Conservation (phyloP, 1,284 basidiomycete genomes). For the Ustilago sp. region DNA sequence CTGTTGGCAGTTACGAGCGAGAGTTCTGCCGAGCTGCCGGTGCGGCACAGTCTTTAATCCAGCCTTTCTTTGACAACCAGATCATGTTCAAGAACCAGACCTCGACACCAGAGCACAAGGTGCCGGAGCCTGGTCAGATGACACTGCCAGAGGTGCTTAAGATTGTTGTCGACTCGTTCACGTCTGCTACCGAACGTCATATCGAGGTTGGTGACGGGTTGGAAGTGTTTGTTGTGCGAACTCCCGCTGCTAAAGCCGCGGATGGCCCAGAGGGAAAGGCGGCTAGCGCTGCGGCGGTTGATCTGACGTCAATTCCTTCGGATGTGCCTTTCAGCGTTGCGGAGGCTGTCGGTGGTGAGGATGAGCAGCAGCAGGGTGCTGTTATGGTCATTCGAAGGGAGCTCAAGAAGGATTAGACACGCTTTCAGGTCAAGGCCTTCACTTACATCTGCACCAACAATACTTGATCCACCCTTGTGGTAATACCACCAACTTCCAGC, state of each 20-base stretch:
- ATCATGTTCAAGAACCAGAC: slow-evolving; percentile 69
- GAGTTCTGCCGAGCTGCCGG: slow-evolving; percentile 68
- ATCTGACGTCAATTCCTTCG: slow-evolving; percentile 41
- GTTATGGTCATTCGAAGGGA: slow-evolving; percentile 67
- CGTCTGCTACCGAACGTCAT: slow-evolving; percentile 67
- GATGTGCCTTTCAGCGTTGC: slow-evolving; percentile 54
- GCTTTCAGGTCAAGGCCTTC: neutral
- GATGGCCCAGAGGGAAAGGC: slow-evolving; percentile 6
- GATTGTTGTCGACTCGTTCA: slow-evolving; percentile 67
- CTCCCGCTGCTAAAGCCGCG: neutral
- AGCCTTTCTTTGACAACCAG: slow-evolving; percentile 69
- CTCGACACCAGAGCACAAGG: slow-evolving; percentile 50
- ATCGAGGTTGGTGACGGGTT: slow-evolving; percentile 69
- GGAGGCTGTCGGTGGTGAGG: slow-evolving; percentile 67
- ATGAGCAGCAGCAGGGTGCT: slow-evolving; percentile 59
- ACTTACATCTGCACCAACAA: neutral
- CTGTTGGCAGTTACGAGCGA: slow-evolving; percentile 68
- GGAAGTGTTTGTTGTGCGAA: slow-evolving; percentile 67
- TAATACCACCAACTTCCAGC: slow-evolving; percentile 12
- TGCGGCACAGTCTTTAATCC: slow-evolving; percentile 66
- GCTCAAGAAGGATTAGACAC: slow-evolving; percentile 66
- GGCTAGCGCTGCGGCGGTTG: slow-evolving; percentile 43
- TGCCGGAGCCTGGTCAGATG: slow-evolving; percentile 65
- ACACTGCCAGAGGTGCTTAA: slow-evolving; percentile 58
- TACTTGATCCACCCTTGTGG: slow-evolving; percentile 9